phyloP scores from a whole-genome alignment of 73 alveolate species.

The Paramecium tetraurelia region DNA sequence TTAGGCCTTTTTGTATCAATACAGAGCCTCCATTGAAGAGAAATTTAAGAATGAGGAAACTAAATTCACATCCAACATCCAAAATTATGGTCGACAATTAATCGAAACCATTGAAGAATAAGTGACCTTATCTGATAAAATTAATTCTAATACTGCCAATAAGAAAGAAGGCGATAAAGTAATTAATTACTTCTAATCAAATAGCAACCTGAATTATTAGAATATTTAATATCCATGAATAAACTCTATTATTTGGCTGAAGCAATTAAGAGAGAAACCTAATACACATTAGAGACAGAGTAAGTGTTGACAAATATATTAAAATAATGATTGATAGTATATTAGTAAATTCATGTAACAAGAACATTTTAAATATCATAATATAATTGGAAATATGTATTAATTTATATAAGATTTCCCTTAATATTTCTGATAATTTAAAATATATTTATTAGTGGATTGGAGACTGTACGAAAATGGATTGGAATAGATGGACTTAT shows the following conservation, averaged over 20 bases:
- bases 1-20: constrained; percentile 8
- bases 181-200: not conserved
- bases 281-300: constrained; percentile 20
- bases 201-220: constrained; percentile 18
- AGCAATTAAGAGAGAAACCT: not conserved
- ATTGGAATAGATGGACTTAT: not conserved
- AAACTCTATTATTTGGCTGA: constrained; percentile 1
- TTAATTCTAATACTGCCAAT: not conserved
- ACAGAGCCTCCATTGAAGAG: not conserved
- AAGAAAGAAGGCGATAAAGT: not conserved
- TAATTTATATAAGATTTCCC: not conserved
- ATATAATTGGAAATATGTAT: not conserved
- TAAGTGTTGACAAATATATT: not conserved
- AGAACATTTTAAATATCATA: not conserved
- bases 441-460: no score
- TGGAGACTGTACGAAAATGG: not conserved
- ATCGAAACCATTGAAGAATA: constrained; percentile 4
- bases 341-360: not conserved
- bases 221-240: constrained; percentile 24
- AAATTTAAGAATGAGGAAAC: not conserved
- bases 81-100: not conserved
- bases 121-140: constrained; percentile 4
- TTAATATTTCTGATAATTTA: not conserved
- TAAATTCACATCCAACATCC: not conserved
- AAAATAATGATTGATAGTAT: not conserved